Evolutionary conservation across 2,329 filamentous ascomycete genomes (phyloP), one percentile per base, ranked within the genome.

Genomic region (Penicillium olsonii): DNA sequence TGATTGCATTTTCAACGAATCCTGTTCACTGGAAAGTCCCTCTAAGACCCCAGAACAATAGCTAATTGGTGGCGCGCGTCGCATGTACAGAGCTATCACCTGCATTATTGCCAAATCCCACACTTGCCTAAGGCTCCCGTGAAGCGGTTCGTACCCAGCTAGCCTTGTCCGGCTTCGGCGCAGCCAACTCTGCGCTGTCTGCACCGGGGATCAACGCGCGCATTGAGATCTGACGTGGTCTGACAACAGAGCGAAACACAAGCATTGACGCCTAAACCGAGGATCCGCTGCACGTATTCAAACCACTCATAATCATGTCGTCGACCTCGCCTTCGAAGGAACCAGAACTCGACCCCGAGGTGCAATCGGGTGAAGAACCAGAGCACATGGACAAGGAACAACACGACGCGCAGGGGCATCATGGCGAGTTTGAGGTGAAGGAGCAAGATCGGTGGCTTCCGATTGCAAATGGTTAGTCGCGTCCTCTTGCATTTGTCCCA

Each of bases 401-500:
- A 52, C 72, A 74, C 79, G 88, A 91, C 74, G 80, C 81, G 73
- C 82, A 82, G 74, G 87, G 83, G 73, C 81, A 48, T 12, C 45
- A 87, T 75, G 85, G 90, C 76, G 92, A 97, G 79, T 96, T 96
- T 73, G 92, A 97, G 78, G 92, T 97, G 76, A 97, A 97, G 82
- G 94, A 99, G 78, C 94, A 99, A 78, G 94, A 99, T 78, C 83
- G 94, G 82, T 99, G 94, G 94, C 84, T 99, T 73, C 94, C 94
- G 73, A 99, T 99, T 84, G 94, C 94, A 78, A 99, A 99, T 91
- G 94, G 94, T 99, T 84, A 84, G 94, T 94, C 75, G 56, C 64
- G 61, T 66, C 61, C 64, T 62, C 67, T 66, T 71, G 65, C 68
- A 68, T 48, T 63, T 62, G 61, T 60, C 60, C 54, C 60, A 54